Evolutionary conservation across 1,284 basidiomycete species (phyloP).

Genomic region (Moniliophthora roreri): DNA sequence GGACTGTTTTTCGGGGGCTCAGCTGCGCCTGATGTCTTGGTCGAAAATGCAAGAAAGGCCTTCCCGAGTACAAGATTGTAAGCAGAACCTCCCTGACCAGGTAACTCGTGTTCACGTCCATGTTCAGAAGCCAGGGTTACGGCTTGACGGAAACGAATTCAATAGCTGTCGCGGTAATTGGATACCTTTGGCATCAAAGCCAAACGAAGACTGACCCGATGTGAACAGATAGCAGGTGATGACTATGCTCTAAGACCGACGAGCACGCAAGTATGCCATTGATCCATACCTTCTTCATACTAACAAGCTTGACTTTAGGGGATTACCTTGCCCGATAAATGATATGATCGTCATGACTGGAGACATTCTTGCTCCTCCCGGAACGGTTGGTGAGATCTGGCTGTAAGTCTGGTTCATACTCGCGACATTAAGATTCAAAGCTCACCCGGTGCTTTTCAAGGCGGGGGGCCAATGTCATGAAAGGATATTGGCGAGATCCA

Average conservation of each 20-base stretch:
- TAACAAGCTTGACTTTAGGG: constrained; percentile 32
- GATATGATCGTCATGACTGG: constrained; percentile 48
- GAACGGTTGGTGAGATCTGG: constrained; percentile 57
- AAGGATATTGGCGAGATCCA: constrained; percentile 61
- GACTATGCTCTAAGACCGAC: constrained; percentile 53
- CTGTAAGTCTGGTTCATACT: constrained; percentile 36
- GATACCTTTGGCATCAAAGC: not conserved
- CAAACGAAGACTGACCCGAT: constrained; percentile 4
- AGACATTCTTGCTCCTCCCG: constrained; percentile 35
- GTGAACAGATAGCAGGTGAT: constrained; percentile 43
- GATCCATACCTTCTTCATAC: constrained; percentile 10
- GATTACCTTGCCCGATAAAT: constrained; percentile 49
- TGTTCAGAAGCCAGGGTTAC: constrained; percentile 57
- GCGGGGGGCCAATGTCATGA: constrained; percentile 64
- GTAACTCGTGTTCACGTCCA: constrained; percentile 2
- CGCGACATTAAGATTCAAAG: not conserved
- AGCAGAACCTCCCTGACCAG: constrained; percentile 14
- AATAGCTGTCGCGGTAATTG: constrained; percentile 42
- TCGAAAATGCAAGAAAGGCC: constrained; percentile 38
- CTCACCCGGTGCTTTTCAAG: constrained; percentile 27
- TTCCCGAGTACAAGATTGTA: constrained; percentile 49
- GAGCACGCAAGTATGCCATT: constrained; percentile 45
- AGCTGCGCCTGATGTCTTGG: constrained; percentile 47
- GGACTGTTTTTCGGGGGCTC: constrained; percentile 58
- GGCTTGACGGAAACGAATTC: constrained; percentile 64